Evolutionary conservation across 805 yeast genomes (phyloP).

Genomic region (Sugiyamaella americana): DNA sequence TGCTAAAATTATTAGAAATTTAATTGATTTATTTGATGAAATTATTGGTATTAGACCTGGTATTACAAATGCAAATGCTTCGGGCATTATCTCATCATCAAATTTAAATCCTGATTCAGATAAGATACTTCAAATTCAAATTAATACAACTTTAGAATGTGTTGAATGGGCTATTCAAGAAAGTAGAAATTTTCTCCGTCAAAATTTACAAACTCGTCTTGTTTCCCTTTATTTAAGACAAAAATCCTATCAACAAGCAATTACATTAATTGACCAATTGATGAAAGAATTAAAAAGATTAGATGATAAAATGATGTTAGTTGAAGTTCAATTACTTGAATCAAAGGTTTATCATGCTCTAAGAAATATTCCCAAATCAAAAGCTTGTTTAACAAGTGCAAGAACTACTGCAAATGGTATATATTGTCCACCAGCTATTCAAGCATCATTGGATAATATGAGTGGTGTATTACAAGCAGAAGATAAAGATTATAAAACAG

Average conservation of each 20-base stretch:
- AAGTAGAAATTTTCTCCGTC: constrained; percentile 83
- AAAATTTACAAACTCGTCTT: constrained; percentile 77
- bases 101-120: constrained; percentile 43
- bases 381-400: constrained; percentile 90
- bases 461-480: constrained; percentile 95
- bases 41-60: background rate
- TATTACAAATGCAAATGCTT: background rate
- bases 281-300: constrained; percentile 83
- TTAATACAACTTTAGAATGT: constrained; percentile 65
- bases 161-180: constrained; percentile 82
- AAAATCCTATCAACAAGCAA: constrained; percentile 58
- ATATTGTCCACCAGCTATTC: constrained; percentile 87
- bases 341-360: constrained; percentile 85
- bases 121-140: constrained; percentile 52
- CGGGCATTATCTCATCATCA: background rate
- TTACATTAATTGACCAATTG: constrained; percentile 63
- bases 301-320: constrained; percentile 92
- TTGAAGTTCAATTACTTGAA: constrained; percentile 91
- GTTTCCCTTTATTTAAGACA: constrained; percentile 68
- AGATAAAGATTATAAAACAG: constrained; percentile 93
- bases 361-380: constrained; percentile 83
- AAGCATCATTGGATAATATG: constrained; percentile 92
- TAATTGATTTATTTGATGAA: constrained; percentile 70
- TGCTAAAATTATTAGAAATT: constrained; percentile 77
- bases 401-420: constrained; percentile 96